These are phyloP conservation scores for Aspergillus campestris DNA, from an alignment of 495 filamentous ascomycete species.

Conservation along the genomic window DNA sequence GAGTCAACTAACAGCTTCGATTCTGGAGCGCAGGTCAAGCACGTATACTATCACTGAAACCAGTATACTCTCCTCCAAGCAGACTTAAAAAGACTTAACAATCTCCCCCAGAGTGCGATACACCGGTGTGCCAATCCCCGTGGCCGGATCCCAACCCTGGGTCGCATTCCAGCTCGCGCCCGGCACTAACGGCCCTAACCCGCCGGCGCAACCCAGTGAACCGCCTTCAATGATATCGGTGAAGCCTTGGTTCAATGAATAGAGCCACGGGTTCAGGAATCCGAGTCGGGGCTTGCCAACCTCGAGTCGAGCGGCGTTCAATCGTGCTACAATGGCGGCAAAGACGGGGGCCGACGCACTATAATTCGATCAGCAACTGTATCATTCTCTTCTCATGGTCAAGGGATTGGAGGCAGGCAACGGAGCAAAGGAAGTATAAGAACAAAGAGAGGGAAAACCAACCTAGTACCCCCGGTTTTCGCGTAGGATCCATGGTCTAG, in stretches of 20 bases:
- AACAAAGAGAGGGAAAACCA: conserved; percentile 2
- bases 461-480: conserved; percentile 38
- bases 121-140: conserved; percentile 25
- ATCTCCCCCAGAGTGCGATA: conserved; percentile 18
- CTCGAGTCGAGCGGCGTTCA: conserved; percentile 50
- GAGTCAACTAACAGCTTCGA: no score
- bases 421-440: neutral
- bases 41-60: no score
- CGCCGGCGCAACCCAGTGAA: conserved; percentile 45
- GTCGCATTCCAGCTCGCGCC: conserved; percentile 56
- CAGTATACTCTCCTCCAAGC: no score
- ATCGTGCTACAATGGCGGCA: conserved; percentile 43
- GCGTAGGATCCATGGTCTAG: conserved; percentile 28
- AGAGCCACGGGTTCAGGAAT: conserved; percentile 61
- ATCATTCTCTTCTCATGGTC: neutral
- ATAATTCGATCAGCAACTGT: neutral
- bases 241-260: conserved; percentile 39
- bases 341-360: conserved; percentile 47
- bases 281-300: conserved; percentile 42
- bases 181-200: conserved; percentile 23
- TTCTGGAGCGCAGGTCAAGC: no score
- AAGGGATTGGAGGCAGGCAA: neutral
- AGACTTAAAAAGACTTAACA: conserved; percentile 4
- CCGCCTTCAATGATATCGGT: conserved; percentile 50
- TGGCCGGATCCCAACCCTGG: conserved; percentile 40